phyloP scores from a whole-genome alignment of 345 rosid genomes.

The Moringa oleifera region DNA sequence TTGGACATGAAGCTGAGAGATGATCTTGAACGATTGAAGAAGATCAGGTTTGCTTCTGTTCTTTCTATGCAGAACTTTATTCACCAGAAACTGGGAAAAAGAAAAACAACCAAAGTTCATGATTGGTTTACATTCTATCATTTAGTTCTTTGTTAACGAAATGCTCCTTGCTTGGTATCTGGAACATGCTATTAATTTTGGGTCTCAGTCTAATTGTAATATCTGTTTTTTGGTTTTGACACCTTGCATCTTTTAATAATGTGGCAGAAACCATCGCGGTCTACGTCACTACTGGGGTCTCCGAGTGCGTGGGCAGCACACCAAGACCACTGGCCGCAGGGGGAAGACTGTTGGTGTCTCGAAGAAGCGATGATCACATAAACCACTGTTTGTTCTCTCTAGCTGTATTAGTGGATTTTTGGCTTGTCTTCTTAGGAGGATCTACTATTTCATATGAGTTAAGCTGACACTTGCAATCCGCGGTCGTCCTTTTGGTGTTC shows the following conservation, averaged over 20 bases:
- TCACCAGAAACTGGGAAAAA: too few relatives aligned
- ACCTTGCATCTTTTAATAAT: neutral
- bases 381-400: neutral
- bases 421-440: too few relatives aligned
- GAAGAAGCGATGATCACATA: conserved; percentile 46
- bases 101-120: neutral
- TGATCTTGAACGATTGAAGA: conserved; percentile 90
- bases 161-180: neutral
- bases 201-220: too few relatives aligned
- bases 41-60: conserved; percentile 51
- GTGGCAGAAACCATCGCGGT: conserved; percentile 85
- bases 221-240: neutral
- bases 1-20: conserved; percentile 95
- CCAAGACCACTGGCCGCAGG: conserved; percentile 93
- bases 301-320: conserved; percentile 95
- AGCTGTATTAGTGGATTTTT: too few relatives aligned
- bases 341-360: conserved; percentile 81
- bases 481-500: too few relatives aligned
- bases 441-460: too few relatives aligned
- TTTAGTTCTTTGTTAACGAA: neutral
- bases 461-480: too few relatives aligned
- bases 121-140: neutral
- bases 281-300: conserved; percentile 99
- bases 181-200: neutral
- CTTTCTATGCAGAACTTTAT: neutral